A percentile compares a stretch with the other conserved stretches of the same genome.
These are phyloP conservation scores for Pseudotsuga menziesii DNA, from an alignment of 75 land plant genomes.

Conservation along the genomic window DNA sequence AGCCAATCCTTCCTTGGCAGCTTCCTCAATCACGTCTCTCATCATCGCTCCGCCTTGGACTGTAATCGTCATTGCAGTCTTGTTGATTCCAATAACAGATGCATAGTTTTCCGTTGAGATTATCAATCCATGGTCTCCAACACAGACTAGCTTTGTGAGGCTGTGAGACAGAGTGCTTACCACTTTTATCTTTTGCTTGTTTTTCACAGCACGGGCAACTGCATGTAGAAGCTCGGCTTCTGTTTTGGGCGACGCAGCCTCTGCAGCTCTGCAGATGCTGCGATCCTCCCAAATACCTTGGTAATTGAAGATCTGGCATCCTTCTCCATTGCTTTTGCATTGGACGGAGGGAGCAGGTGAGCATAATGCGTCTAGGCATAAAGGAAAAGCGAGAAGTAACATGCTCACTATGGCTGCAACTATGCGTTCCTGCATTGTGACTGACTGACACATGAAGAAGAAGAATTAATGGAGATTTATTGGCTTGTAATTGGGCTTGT, in stretches of 20 bases:
- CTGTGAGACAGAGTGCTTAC: conserved; percentile 24
- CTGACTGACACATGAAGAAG: too few species aligned
- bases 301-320: too few species aligned
- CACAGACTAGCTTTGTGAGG: conserved; percentile 45
- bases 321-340: too few species aligned
- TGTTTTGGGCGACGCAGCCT: conserved; percentile 23
- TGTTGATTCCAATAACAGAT: conserved; percentile 11
- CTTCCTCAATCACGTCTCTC: conserved; percentile 24
- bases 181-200: conserved; percentile 34
- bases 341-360: too few species aligned
- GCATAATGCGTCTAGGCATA: too few species aligned
- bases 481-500: too few species aligned
- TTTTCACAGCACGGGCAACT: conserved; percentile 19
- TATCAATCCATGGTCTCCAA: conserved; percentile 22
- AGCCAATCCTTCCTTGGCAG: conserved; percentile 48
- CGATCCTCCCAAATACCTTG: conserved; percentile 16
- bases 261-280: conserved; percentile 26
- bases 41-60: conserved; percentile 18
- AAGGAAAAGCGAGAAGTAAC: too few species aligned
- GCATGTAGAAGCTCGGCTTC: conserved; percentile 25
- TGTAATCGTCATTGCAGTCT: conserved; percentile 7
- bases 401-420: too few species aligned
- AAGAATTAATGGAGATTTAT: too few species aligned
- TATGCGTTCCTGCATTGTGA: too few species aligned
- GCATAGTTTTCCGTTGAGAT: conserved; percentile 23